phyloP scores from a whole-genome alignment of 805 yeast genomes.

The Kodamaea nitidulidarum region DNA sequence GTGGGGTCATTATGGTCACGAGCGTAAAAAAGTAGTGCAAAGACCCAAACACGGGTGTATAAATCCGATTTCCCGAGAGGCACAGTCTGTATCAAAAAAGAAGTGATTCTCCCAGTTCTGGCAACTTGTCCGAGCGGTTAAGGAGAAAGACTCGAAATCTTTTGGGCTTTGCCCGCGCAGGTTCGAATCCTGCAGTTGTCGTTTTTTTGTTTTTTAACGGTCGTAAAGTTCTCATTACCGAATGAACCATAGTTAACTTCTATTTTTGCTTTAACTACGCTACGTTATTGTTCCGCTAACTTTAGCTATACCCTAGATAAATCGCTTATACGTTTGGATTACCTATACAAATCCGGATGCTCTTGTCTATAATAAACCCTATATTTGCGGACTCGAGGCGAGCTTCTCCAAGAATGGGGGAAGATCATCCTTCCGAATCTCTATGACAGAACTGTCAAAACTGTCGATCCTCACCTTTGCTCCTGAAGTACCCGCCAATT shows the following conservation, averaged over 20 bases:
- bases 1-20: constrained; percentile 8
- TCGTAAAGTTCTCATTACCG: too few relatives aligned
- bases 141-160: constrained; percentile 16
- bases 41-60: background rate
- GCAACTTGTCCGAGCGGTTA: constrained; percentile 18
- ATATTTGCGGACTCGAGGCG: constrained; percentile 48
- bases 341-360: background rate
- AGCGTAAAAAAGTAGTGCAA: background rate
- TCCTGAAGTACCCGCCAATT: constrained; percentile 76
- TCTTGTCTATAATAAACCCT: background rate
- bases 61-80: background rate
- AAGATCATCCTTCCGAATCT: constrained; percentile 81
- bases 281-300: too few relatives aligned
- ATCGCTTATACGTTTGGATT: too few relatives aligned
- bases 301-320: too few relatives aligned
- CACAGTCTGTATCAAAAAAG: too few relatives aligned
- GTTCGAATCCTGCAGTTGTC: constrained; percentile 18
- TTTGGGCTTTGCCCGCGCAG: constrained; percentile 18
- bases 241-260: too few relatives aligned
- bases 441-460: constrained; percentile 91
- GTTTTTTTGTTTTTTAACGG: constrained; percentile 7
- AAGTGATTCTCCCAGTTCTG: constrained; percentile 1
- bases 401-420: constrained; percentile 81
- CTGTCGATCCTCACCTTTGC: constrained; percentile 91
- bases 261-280: background rate